Evolutionary conservation across 2,329 filamentous ascomycete species (phyloP).

Genomic region (Ascochyta pisi): DNA sequence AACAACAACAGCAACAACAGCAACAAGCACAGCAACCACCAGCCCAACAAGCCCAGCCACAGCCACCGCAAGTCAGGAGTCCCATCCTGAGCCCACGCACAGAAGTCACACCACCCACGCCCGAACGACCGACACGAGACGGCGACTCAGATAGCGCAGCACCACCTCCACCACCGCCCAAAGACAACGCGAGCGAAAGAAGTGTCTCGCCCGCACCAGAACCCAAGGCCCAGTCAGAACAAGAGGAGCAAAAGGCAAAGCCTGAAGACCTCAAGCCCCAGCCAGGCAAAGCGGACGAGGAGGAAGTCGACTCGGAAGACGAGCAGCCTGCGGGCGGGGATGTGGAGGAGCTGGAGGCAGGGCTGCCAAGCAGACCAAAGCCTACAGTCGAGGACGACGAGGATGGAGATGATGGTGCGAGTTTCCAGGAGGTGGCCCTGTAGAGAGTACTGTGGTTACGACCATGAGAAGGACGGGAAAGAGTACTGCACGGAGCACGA

Average conservation of each 20-base stretch:
- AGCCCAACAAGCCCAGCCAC: slow-evolving; percentile 10
- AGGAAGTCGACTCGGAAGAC: slow-evolving; percentile 34
- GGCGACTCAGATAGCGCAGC: slow-evolving; percentile 31
- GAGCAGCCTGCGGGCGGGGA: slow-evolving; percentile 29
- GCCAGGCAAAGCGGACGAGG: slow-evolving; percentile 35
- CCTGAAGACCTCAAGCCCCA: slow-evolving; percentile 44
- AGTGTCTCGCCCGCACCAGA: slow-evolving; percentile 34
- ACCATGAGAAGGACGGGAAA: not conserved
- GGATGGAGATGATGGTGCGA: slow-evolving; percentile 38
- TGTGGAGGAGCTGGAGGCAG: slow-evolving; percentile 38
- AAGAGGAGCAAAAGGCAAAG: slow-evolving; percentile 43
- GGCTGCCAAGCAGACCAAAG: slow-evolving; percentile 37
- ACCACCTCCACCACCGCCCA: slow-evolving; percentile 45
- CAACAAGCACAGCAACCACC: slow-evolving; percentile 28
- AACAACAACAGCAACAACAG: not conserved
- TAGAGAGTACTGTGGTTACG: not conserved
- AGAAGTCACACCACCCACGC: slow-evolving; percentile 59
- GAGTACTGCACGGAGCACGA: not conserved
- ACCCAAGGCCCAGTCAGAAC: slow-evolving; percentile 38
- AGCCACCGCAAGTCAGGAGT: slow-evolving; percentile 34
- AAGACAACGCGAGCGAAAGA: slow-evolving; percentile 37
- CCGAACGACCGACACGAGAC: slow-evolving; percentile 48
- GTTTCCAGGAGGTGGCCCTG: slow-evolving; percentile 43
- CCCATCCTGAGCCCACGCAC: slow-evolving; percentile 54
- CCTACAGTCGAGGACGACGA: slow-evolving; percentile 40